Percentiles rank a stretch among this genome's conserved stretches.
These are phyloP conservation scores for Orbilia quercus DNA, from an alignment of 2,329 filamentous ascomycete genomes.

Conservation along the genomic window DNA sequence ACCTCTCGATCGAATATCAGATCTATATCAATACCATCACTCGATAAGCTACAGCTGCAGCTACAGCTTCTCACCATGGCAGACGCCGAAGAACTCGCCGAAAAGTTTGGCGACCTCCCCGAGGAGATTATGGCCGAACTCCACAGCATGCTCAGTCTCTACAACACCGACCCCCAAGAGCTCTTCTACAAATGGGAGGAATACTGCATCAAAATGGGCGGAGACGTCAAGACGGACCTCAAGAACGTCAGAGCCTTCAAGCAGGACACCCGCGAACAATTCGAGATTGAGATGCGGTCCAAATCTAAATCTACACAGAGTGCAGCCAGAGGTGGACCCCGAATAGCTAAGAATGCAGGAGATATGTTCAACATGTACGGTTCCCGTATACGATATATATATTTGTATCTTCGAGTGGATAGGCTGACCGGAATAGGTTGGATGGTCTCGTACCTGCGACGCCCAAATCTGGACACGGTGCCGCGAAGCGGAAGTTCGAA, in stretches of 20 bases:
- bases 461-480: constrained; percentile 61
- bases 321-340: constrained; percentile 70
- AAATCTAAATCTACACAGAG: constrained; percentile 69
- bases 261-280: constrained; percentile 82
- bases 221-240: constrained; percentile 77
- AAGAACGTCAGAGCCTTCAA: constrained; percentile 82
- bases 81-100: constrained; percentile 70
- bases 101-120: constrained; percentile 72
- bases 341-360: constrained; percentile 67
- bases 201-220: constrained; percentile 89
- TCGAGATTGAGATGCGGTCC: constrained; percentile 80
- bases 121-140: constrained; percentile 83
- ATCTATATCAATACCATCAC: no score
- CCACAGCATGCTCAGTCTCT: constrained; percentile 84
- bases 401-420: not conserved
- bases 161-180: constrained; percentile 83
- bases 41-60: not conserved
- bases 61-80: constrained; percentile 64
- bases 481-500: constrained; percentile 64
- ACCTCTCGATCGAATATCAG: not conserved
- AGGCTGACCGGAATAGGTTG: constrained; percentile 65
- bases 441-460: constrained; percentile 77
- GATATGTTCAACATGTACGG: constrained; percentile 86
- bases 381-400: not conserved
- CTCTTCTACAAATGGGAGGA: constrained; percentile 99